phyloP scores from a whole-genome alignment of 768 basidiomycete genomes.

The Tricholoma saponaceum region DNA sequence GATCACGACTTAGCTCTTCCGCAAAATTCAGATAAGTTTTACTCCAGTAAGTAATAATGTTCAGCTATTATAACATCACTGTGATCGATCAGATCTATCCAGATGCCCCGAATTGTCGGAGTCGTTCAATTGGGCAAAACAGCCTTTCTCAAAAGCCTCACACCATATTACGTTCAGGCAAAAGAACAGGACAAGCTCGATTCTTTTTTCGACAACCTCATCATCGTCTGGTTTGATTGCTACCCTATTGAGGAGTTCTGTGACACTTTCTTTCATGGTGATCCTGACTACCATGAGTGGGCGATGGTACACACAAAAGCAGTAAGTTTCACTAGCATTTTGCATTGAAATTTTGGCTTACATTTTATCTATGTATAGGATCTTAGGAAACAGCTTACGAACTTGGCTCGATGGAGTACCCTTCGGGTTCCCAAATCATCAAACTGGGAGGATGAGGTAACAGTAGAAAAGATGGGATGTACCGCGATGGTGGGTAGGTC shows the following conservation, averaged over 20 bases:
- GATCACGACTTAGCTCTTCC: background rate
- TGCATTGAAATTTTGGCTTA: background rate
- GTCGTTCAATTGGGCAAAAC: background rate
- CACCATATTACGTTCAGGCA: background rate
- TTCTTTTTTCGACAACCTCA: background rate
- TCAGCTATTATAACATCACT: background rate
- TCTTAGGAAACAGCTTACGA: background rate
- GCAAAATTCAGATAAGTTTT: background rate
- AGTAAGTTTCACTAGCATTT: background rate
- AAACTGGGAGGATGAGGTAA: background rate
- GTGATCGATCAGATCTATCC: background rate
- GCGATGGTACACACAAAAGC: background rate
- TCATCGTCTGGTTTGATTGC: background rate
- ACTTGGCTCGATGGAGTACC: background rate
- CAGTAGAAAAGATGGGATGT: background rate
- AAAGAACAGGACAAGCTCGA: background rate
- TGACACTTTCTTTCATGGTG: background rate
- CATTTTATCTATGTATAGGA: background rate
- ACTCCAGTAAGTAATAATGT: background rate
- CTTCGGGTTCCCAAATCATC: background rate
- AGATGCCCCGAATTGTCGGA: background rate
- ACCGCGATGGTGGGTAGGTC: background rate
- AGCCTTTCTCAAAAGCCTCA: background rate
- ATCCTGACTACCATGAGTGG: background rate
- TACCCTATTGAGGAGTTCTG: background rate